Base-by-base conservation (phyloP, 176 grass and related monocot species). In the Melocanna baccifera region DNA sequence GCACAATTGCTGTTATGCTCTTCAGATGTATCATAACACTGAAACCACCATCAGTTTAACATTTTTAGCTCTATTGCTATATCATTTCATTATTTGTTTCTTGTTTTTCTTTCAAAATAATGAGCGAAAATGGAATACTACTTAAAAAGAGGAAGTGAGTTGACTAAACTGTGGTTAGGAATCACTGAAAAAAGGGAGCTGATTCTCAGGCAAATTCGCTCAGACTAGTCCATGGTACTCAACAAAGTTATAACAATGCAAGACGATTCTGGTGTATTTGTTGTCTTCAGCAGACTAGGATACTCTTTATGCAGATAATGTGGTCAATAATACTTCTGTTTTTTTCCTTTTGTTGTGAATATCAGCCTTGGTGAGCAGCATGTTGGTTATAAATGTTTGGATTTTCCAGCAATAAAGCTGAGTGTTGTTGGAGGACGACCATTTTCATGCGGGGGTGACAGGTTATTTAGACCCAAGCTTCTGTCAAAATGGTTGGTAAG, bases 401-500 rank as follows among this genome's bases (percentile, higher is more conserved):
- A 96, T 83, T 94, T 96, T 58, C 81, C 87, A 83, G 57, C 23
- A 40, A 69, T 91, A 85, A 99, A 92, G 86, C 70, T 99, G 36
- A 92, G 89, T 86, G 67, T 96, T 80, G 87, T 96, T 90, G 96
- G 96, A 41, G 93, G 93, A 47, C 91, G 93, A 5, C 93, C 96
- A 73, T 99, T 99, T 83, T 99, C 96, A 71, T 88, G 86, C 30
- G 96, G 96, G 5, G 96, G 96, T 71, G 81, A 94, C 67, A 86
- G 74, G 76, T 62, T 96, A 85, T 90, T 94, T 84, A 90, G 91
- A 84, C 86, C 81, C 57, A 93, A 77, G 64, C 87, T 99, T 91
- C 86, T 96, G 32, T 96, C 91, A 75, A 85, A 90, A 88, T 75
- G 91, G 96, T 99, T 92, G 81, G 93, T 97, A 86, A 94, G 63